These are phyloP conservation scores for Cavenderia fasciculata DNA, from an alignment of 78 protist genomes.

Conservation along the genomic window DNA sequence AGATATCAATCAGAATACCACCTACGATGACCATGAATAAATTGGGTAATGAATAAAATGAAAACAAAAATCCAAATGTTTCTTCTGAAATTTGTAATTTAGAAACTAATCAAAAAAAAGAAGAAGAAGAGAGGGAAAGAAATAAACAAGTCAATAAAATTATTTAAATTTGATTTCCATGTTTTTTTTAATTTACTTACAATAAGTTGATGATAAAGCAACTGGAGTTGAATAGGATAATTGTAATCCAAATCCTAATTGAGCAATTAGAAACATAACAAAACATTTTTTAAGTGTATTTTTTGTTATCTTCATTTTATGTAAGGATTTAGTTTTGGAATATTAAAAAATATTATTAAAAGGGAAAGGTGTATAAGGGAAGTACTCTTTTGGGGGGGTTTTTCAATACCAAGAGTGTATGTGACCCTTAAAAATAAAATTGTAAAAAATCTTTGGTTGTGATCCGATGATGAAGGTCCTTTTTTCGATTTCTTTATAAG, in stretches of 20 bases:
- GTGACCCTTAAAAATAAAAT: too few species aligned
- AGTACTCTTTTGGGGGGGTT: too few species aligned
- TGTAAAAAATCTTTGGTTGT: too few species aligned
- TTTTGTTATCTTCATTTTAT: background rate
- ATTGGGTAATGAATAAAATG: slow-evolving; percentile 54
- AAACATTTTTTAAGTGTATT: slow-evolving; percentile 20
- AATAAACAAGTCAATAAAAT: background rate
- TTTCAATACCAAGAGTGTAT: too few species aligned
- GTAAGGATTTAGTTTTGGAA: background rate
- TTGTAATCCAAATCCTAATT: slow-evolving; percentile 51
- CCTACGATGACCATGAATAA: slow-evolving; percentile 55
- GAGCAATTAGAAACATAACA: slow-evolving; percentile 51
- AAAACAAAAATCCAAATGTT: slow-evolving; percentile 47
- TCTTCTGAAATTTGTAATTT: slow-evolving; percentile 31
- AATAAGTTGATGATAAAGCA: slow-evolving; percentile 31
- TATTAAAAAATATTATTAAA: too few species aligned
- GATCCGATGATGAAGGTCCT: too few species aligned
- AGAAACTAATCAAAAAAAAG: background rate
- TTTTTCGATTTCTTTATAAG: too few species aligned
- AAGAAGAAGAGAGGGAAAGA: background rate
- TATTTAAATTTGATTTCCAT: background rate
- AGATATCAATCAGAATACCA: slow-evolving; percentile 59
- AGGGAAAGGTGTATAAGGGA: too few species aligned
- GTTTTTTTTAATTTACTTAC: slow-evolving; percentile 10
- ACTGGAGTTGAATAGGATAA: slow-evolving; percentile 45